A percentile compares a stretch with the other conserved stretches of the same genome.
Evolutionary conservation across 179 eudicot genomes (phyloP).

Genomic region (Corrigiola litoralis): DNA sequence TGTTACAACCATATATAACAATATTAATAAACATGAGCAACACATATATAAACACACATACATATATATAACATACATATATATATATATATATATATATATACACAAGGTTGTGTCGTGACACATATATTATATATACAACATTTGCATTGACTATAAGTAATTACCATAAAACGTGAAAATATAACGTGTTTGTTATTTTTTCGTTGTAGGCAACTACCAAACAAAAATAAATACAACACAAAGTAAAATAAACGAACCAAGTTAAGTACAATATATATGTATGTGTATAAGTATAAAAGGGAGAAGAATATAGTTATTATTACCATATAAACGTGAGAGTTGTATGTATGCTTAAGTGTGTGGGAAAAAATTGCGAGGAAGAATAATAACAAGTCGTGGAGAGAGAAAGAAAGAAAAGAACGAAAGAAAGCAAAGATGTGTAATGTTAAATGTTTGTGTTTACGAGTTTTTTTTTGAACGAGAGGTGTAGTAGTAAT

Average conservation of each 20-base stretch:
- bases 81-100: not conserved
- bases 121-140: slow-evolving; percentile 2
- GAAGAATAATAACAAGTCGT: too few relatives aligned
- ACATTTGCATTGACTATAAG: slow-evolving; percentile 26
- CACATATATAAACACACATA: not conserved
- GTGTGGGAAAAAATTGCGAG: not conserved
- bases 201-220: slow-evolving; percentile 20
- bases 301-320: not conserved
- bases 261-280: not conserved
- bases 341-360: slow-evolving; percentile 10
- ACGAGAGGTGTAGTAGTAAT: not conserved
- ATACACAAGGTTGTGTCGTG: too few relatives aligned
- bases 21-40: too few relatives aligned
- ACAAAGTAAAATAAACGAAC: not conserved
- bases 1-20: slow-evolving; percentile 7
- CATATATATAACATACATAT: not conserved
- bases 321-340: slow-evolving; percentile 7
- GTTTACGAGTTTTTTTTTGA: slow-evolving; percentile 7
- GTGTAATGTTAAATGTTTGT: slow-evolving; percentile 6
- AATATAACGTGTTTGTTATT: slow-evolving; percentile 15
- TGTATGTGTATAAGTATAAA: not conserved
- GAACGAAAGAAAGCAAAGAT: slow-evolving; percentile 15
- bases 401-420: too few relatives aligned
- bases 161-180: slow-evolving; percentile 18
- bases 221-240: slow-evolving; percentile 2